Conservation (phyloP, 495 filamentous ascomycete genomes). For the Penicillium lagena region DNA sequence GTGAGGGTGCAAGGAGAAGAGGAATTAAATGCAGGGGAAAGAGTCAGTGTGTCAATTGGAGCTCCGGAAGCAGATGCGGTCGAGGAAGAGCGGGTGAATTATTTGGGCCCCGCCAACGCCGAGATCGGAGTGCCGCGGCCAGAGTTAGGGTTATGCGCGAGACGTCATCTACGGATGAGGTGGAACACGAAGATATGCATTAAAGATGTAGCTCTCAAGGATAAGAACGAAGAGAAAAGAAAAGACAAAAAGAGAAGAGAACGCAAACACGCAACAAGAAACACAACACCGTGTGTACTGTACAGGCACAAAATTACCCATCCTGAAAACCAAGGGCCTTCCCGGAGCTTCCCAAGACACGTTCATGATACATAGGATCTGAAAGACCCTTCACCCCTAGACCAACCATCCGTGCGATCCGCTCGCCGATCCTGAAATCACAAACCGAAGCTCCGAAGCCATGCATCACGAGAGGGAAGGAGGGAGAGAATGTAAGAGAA, state of each 20-base stretch:
- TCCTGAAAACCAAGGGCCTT: constrained; percentile 9
- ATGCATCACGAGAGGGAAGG: constrained; percentile 26
- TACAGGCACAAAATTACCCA: constrained; percentile 5
- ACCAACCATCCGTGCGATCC: constrained; percentile 9
- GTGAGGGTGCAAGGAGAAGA: too few species aligned
- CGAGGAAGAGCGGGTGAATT: constrained; percentile 12
- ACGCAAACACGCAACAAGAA: constrained; percentile 3
- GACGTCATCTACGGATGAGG: background rate
- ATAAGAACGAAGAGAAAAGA: constrained; percentile 1
- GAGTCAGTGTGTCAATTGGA: constrained; percentile 2
- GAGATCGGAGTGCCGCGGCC: constrained; percentile 14
- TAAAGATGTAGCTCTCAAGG: constrained; percentile 8
- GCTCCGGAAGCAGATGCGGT: constrained; percentile 20
- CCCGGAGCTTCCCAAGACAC: constrained; percentile 11
- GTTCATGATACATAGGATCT: constrained; percentile 11
- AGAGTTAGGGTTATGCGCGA: too few species aligned
- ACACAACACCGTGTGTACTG: constrained; percentile 21
- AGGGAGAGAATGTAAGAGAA: background rate
- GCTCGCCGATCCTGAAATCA: constrained; percentile 15
- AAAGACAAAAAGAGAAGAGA: background rate
- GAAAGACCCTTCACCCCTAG: constrained; percentile 6
- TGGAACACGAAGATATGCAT: constrained; percentile 8
- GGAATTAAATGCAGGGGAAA: background rate
- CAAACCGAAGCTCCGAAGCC: constrained; percentile 33
- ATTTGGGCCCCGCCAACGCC: constrained; percentile 19